Evolutionary conservation across 2,329 filamentous ascomycete genomes (phyloP).

Genomic region (Sclerotinia subarctica): DNA sequence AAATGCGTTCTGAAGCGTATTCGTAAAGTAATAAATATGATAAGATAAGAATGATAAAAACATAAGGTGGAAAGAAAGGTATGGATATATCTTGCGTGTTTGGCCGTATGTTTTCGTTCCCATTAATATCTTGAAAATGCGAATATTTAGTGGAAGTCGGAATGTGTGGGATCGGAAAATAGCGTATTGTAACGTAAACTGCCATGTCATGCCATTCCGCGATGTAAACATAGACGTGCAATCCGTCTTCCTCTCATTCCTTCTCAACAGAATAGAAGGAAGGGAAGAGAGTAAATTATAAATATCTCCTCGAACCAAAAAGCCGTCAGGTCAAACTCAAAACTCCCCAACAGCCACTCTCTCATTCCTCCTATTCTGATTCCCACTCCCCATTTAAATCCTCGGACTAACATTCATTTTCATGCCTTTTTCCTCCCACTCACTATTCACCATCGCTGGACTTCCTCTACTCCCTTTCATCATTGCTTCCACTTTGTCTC

Average conservation of each 20-base stretch:
- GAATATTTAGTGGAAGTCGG: no score
- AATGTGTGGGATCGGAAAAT: no score
- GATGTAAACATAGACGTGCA: background rate
- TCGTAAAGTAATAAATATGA: no score
- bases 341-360: background rate
- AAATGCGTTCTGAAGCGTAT: no score
- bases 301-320: background rate
- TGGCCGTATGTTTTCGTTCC: no score
- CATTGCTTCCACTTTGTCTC: background rate
- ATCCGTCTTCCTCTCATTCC: background rate
- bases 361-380: conserved; percentile 13
- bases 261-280: background rate
- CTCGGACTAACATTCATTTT: background rate
- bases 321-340: background rate
- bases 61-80: no score
- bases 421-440: background rate
- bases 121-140: no score
- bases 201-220: background rate
- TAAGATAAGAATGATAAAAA: no score
- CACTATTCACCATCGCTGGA: background rate
- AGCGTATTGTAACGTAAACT: no score
- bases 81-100: no score
- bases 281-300: background rate
- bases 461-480: conserved; percentile 8
- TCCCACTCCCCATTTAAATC: background rate